These are phyloP conservation scores for Balakata baccata DNA, from an alignment of 345 rosid genomes.

Conservation along the genomic window DNA sequence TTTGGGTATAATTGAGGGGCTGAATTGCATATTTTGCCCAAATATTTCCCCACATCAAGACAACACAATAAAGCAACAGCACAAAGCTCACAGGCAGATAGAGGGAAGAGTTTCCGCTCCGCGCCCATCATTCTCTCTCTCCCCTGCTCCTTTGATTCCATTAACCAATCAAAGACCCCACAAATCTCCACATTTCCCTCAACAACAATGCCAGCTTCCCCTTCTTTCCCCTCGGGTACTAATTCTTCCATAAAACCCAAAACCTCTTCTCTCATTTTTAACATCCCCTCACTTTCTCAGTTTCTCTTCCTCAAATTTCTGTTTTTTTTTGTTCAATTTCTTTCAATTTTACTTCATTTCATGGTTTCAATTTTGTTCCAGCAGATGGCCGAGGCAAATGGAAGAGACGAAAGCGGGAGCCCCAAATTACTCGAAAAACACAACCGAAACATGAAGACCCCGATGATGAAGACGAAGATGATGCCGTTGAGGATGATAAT, in stretches of 20 bases:
- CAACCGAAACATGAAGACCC: slow-evolving; percentile 26
- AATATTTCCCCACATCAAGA: neutral
- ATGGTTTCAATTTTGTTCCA: neutral
- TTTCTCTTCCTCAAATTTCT: neutral
- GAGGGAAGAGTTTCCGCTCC: neutral
- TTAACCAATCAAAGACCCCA: slow-evolving; percentile 31
- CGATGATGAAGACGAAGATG: slow-evolving; percentile 45
- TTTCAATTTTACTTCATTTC: neutral
- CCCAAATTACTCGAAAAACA: slow-evolving; percentile 39
- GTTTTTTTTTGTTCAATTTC: neutral
- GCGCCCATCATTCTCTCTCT: neutral
- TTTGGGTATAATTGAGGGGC: too few relatives aligned
- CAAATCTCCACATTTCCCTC: slow-evolving; percentile 35
- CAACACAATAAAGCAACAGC: slow-evolving; percentile 6
- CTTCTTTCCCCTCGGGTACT: slow-evolving; percentile 61
- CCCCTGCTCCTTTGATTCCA: slow-evolving; percentile 10
- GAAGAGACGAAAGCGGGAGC: slow-evolving; percentile 74
- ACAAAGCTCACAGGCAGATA: neutral
- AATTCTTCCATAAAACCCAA: slow-evolving; percentile 1
- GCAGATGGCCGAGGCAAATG: slow-evolving; percentile 75
- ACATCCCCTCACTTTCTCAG: neutral
- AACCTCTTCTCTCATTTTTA: slow-evolving; percentile 5
- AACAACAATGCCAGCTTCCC: slow-evolving; percentile 71
- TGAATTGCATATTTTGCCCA: too few relatives aligned
- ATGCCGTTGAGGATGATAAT: slow-evolving; percentile 37